Evolutionary conservation across 495 filamentous ascomycete species (phyloP).

Genomic region (Acidiella bohemica): DNA sequence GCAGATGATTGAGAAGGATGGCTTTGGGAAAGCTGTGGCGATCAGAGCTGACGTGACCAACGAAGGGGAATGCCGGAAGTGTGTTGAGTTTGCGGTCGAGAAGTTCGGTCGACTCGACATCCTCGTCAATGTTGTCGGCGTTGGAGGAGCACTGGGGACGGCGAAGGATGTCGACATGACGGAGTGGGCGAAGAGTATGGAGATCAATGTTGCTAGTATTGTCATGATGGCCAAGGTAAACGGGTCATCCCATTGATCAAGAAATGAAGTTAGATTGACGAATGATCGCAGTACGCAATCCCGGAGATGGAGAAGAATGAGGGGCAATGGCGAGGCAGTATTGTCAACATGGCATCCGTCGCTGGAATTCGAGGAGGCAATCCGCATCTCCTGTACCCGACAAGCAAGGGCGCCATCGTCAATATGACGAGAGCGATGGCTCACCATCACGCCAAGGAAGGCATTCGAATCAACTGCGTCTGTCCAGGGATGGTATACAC

Average conservation of each 20-base stretch:
- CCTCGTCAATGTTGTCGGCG: conserved; percentile 41
- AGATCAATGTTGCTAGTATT: conserved; percentile 47
- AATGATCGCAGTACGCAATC: conserved; percentile 39
- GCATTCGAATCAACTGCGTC: conserved; percentile 22
- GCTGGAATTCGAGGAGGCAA: conserved; percentile 45
- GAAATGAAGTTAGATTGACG: too few species aligned
- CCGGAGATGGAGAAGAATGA: conserved; percentile 41
- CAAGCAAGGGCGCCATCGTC: conserved; percentile 37
- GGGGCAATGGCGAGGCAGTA: conserved; percentile 29
- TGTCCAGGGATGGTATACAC: conserved; percentile 22
- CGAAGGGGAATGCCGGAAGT: conserved; percentile 33
- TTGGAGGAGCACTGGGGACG: conserved; percentile 39
- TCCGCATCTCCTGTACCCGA: conserved; percentile 47
- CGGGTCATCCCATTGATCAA: too few species aligned
- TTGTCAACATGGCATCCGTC: conserved; percentile 46
- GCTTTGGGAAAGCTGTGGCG: conserved; percentile 28
- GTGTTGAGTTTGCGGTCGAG: conserved; percentile 30
- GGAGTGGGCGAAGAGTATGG: conserved; percentile 39
- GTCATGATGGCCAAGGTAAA: conserved; percentile 13
- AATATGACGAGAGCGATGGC: conserved; percentile 25
- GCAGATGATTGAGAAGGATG: conserved; percentile 31
- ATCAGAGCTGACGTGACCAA: conserved; percentile 38
- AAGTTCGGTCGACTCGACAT: conserved; percentile 41
- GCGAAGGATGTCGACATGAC: conserved; percentile 42
- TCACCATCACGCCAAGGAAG: conserved; percentile 13